These are phyloP conservation scores for Aureobasidium sp. DNA, from an alignment of 2,329 filamentous ascomycete species.

Conservation along the genomic window DNA sequence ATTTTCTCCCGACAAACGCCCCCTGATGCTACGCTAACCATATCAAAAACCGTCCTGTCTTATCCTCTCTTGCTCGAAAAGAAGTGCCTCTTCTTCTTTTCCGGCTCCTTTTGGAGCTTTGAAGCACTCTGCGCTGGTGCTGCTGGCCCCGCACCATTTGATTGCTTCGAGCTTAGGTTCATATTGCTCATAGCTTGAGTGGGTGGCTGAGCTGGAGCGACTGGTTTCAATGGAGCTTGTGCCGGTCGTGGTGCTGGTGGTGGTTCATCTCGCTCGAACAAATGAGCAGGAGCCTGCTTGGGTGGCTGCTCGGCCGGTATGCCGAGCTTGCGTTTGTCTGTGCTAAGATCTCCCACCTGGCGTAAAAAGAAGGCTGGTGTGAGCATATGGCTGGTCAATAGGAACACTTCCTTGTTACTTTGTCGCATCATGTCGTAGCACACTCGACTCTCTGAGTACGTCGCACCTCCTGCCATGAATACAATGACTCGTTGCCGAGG, in stretches of 20 bases:
- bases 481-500: conserved; percentile 86
- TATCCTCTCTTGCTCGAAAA: conserved; percentile 30
- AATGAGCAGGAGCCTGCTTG: conserved; percentile 72
- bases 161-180: conserved; percentile 35
- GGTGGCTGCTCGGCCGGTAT: conserved; percentile 74
- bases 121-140: conserved; percentile 20
- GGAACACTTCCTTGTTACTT: conserved; percentile 71
- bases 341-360: conserved; percentile 71
- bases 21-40: conserved; percentile 2
- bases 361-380: conserved; percentile 74
- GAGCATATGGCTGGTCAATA: conserved; percentile 87
- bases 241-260: conserved; percentile 22
- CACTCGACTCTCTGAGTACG: conserved; percentile 77
- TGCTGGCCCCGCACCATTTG: conserved; percentile 23
- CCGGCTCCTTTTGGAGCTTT: conserved; percentile 48
- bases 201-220: conserved; percentile 34
- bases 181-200: conserved; percentile 49
- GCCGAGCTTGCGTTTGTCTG: conserved; percentile 65
- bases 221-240: conserved; percentile 21
- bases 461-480: conserved; percentile 92
- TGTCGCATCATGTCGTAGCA: conserved; percentile 79
- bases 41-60: background rate
- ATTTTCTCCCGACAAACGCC: background rate
- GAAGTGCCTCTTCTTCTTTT: conserved; percentile 52
- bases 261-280: conserved; percentile 63